A percentile compares a stretch with the other conserved stretches of the same genome.
These are phyloP conservation scores for Alternaria viburni DNA, from an alignment of 2,329 filamentous ascomycete genomes.

Conservation along the genomic window DNA sequence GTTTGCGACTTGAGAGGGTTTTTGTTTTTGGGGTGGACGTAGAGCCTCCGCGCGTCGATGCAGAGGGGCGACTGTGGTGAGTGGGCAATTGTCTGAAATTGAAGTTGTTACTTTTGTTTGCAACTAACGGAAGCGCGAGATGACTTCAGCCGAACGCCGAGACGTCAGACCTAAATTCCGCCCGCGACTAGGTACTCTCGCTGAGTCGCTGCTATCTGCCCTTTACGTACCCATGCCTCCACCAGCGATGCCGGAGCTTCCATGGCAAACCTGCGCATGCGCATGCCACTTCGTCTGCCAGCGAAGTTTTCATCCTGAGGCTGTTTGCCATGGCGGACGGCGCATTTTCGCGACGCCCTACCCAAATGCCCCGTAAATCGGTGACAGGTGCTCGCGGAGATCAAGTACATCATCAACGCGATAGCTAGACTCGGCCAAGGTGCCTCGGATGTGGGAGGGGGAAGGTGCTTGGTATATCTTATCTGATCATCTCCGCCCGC, in stretches of 20 bases:
- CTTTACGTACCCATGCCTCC: slow-evolving; percentile 4
- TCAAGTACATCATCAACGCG: slow-evolving; percentile 15
- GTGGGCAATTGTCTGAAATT: slow-evolving; percentile 20
- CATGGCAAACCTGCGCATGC: slow-evolving; percentile 1
- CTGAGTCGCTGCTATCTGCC: slow-evolving; percentile 2
- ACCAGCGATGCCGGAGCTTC: slow-evolving; percentile 25
- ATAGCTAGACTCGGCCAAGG: slow-evolving; percentile 22
- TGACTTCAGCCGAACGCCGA: slow-evolving; percentile 35
- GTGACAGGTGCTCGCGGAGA: slow-evolving; percentile 13
- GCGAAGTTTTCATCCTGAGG: neutral
- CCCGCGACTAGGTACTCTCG: slow-evolving; percentile 7
- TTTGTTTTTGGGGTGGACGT: slow-evolving; percentile 2
- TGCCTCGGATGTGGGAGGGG: slow-evolving; percentile 19
- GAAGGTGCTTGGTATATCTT: slow-evolving; percentile 26
- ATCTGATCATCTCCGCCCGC: slow-evolving; percentile 38
- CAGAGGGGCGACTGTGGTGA: slow-evolving; percentile 15
- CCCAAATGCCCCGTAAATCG: neutral
- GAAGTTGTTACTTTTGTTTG: slow-evolving; percentile 37
- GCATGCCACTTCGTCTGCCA: neutral
- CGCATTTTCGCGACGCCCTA: neutral
- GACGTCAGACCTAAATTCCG: slow-evolving; percentile 25
- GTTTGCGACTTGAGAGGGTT: slow-evolving; percentile 30
- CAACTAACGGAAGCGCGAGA: slow-evolving; percentile 32
- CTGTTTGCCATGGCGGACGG: neutral
- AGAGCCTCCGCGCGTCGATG: slow-evolving; percentile 10